Evolutionary conservation across 768 basidiomycete species (phyloP).

Genomic region (Brasilioporus rufonigricans): DNA sequence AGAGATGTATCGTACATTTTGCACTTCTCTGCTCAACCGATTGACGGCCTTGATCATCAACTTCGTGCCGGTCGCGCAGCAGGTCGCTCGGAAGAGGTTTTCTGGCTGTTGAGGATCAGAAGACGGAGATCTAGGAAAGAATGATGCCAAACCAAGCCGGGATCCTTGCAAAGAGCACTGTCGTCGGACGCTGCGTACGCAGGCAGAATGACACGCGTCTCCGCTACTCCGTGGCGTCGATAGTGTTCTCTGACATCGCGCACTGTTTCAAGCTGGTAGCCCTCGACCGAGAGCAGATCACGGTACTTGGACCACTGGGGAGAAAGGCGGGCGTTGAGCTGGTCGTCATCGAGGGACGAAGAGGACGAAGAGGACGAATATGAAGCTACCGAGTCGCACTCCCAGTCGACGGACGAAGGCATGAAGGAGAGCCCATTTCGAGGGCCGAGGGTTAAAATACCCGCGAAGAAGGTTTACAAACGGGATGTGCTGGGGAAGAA

Average conservation of each 20-base stretch:
- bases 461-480: too few species aligned
- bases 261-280: conserved; percentile 66
- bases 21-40: conserved; percentile 58
- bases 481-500: too few species aligned
- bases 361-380: conserved; percentile 46
- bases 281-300: conserved; percentile 43
- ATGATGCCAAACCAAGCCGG: conserved; percentile 54
- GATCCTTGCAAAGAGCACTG: conserved; percentile 64
- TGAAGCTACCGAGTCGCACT: conserved; percentile 26
- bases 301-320: conserved; percentile 65
- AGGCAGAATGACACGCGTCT: conserved; percentile 20
- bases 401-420: conserved; percentile 61
- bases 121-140: background rate
- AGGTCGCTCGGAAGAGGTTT: conserved; percentile 67
- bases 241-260: conserved; percentile 65
- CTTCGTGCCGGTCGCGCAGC: conserved; percentile 47
- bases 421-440: conserved; percentile 27
- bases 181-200: conserved; percentile 45
- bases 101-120: conserved; percentile 49
- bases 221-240: conserved; percentile 28
- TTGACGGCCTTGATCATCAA: conserved; percentile 72
- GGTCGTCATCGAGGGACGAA: conserved; percentile 50
- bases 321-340: conserved; percentile 54
- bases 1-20: conserved; percentile 55
- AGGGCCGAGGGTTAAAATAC: too few species aligned